These are phyloP conservation scores for Phalaenopsis hybrid DNA, from an alignment of 116 monocot species.

Conservation along the genomic window DNA sequence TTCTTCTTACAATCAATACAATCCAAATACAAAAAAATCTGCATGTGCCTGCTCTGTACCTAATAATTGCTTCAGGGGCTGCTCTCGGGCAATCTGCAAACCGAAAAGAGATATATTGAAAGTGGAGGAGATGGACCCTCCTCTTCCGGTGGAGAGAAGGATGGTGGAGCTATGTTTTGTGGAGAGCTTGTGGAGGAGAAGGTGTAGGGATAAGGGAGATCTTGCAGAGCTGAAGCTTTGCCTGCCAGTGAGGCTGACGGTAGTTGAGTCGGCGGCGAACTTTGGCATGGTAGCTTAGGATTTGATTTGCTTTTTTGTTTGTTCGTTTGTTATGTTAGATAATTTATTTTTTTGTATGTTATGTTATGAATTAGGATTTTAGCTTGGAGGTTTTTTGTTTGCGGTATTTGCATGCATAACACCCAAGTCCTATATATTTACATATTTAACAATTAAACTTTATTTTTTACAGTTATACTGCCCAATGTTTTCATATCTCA, in stretches of 20 bases:
- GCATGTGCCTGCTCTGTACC: too few relatives aligned
- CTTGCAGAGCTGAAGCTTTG: conserved; percentile 16
- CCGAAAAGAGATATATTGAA: background rate
- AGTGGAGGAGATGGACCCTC: conserved; percentile 24
- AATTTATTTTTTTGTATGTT: too few relatives aligned
- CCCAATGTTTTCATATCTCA: too few relatives aligned
- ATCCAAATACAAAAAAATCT: too few relatives aligned
- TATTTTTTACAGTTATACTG: too few relatives aligned
- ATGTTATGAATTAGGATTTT: too few relatives aligned
- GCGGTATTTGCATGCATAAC: too few relatives aligned
- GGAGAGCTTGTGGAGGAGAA: conserved; percentile 19
- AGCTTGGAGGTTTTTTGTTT: too few relatives aligned
- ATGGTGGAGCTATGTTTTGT: background rate
- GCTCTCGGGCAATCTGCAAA: background rate
- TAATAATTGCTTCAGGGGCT: background rate
- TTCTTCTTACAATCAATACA: background rate
- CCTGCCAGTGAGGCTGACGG: background rate
- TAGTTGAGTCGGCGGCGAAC: background rate
- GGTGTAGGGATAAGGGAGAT: conserved; percentile 2
- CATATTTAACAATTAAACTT: too few relatives aligned
- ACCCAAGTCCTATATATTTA: too few relatives aligned
- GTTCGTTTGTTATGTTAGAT: background rate
- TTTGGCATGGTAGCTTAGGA: background rate
- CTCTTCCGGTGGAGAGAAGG: conserved; percentile 16
- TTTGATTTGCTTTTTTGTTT: background rate